Percentiles rank a stretch among this genome's conserved stretches.
Evolutionary conservation across 2,329 filamentous ascomycete genomes (phyloP).

Genomic region (Lasiodiplodia theobromae): DNA sequence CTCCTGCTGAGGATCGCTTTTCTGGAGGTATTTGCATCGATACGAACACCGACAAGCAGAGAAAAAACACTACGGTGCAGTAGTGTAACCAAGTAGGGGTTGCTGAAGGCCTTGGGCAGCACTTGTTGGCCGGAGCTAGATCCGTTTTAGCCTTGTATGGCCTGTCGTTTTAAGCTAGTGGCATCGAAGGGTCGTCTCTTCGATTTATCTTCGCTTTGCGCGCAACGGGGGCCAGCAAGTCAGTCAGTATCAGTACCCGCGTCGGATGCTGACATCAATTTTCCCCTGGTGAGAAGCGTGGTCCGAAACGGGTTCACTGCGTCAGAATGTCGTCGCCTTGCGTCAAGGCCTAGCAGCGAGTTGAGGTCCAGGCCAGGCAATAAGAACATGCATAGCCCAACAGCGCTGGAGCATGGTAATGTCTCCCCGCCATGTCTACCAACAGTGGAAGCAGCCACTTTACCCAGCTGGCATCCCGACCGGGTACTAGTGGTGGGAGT

Average conservation of each 20-base stretch:
- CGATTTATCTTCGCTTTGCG: background rate
- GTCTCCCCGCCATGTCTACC: background rate
- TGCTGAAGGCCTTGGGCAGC: background rate
- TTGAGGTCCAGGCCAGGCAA: background rate
- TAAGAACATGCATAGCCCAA: background rate
- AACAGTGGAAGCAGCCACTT: background rate
- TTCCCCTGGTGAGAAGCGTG: background rate
- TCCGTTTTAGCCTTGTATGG: background rate
- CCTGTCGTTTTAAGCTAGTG: background rate
- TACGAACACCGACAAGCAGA: background rate
- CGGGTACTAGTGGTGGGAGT: background rate
- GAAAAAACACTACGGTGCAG: background rate
- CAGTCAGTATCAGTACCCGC: background rate
- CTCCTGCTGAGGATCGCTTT: background rate
- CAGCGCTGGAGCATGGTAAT: background rate
- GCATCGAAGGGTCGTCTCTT: background rate
- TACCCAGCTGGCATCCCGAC: background rate
- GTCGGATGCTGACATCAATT: background rate
- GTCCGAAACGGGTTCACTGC: background rate
- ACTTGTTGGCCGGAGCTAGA: background rate
- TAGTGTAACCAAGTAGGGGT: background rate
- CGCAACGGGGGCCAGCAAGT: background rate
- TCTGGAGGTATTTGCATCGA: background rate
- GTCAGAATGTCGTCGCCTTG: background rate
- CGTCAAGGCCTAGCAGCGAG: background rate